Conservation (phyloP, 148 eudicot genomes). For the Beta vulgaris region DNA sequence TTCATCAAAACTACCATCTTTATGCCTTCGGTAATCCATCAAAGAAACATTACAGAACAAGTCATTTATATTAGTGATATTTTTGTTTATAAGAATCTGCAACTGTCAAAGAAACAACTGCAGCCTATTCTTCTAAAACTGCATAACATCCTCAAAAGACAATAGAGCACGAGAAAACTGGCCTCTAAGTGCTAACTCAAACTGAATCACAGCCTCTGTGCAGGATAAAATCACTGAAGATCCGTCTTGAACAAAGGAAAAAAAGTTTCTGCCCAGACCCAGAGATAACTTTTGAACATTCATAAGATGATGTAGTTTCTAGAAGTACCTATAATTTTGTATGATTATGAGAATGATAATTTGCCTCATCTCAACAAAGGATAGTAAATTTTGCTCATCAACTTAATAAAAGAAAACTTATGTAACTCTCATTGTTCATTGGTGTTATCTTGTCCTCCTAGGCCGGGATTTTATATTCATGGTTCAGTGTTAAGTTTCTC, state of each 20-base stretch:
- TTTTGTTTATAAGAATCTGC: too few species aligned
- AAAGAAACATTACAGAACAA: too few species aligned
- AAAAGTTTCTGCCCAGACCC: neutral
- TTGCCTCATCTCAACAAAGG: neutral
- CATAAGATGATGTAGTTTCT: neutral
- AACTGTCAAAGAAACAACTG: too few species aligned
- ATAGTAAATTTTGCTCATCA: neutral
- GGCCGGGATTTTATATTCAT: neutral
- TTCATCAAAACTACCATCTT: too few species aligned
- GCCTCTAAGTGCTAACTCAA: too few species aligned
- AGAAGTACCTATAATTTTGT: neutral
- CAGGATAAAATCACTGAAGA: neutral
- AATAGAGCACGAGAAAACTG: too few species aligned
- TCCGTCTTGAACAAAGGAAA: neutral
- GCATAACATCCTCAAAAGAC: too few species aligned
- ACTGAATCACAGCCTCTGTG: neutral
- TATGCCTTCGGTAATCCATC: too few species aligned
- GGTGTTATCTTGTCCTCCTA: neutral
- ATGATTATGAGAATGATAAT: neutral
- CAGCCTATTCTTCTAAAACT: too few species aligned
- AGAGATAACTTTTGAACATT: neutral
- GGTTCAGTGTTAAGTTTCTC: neutral
- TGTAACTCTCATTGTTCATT: neutral
- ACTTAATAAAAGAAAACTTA: neutral
- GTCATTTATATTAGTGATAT: too few species aligned